phyloP scores from a whole-genome alignment of 176 grass and related monocot species.

The Elymus sibiricus region DNA sequence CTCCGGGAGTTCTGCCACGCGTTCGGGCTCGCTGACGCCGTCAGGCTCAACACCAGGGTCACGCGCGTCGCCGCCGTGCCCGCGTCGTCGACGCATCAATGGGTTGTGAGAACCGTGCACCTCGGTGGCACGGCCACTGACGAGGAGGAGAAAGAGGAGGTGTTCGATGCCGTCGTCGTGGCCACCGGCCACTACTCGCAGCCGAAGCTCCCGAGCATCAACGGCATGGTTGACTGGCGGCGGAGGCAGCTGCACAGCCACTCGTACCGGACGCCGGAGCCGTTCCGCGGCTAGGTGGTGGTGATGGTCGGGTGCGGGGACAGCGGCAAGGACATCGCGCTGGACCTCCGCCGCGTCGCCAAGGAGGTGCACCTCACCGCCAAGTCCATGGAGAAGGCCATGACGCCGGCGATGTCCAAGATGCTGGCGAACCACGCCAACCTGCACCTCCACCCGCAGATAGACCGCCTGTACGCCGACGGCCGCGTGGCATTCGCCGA shows the following conservation, averaged over 20 bases:
- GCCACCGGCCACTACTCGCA: too few species aligned
- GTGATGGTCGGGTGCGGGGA: not conserved
- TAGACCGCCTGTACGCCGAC: not conserved
- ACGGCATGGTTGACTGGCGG: not conserved
- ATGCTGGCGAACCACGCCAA: not conserved
- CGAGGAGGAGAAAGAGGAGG: too few species aligned
- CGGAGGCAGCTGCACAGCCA: not conserved
- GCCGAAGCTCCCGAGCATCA: too few species aligned
- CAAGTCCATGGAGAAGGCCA: not conserved
- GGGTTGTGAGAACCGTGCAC: too few species aligned
- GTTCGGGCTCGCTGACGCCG: not conserved
- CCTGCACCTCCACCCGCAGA: not conserved
- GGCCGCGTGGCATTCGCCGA: not conserved
- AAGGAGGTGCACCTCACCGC: not conserved
- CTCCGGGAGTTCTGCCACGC: not conserved
- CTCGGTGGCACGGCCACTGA: too few species aligned
- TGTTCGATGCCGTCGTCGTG: too few species aligned
- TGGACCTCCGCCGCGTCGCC: not conserved
- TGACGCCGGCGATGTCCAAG: not conserved
- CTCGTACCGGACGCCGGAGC: not conserved
- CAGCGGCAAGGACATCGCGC: not conserved
- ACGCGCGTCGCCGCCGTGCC: not conserved
- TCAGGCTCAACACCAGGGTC: not conserved
- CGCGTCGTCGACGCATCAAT: too few species aligned
- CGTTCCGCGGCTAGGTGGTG: not conserved